A percentile compares a stretch with the other conserved stretches of the same genome.
Conservation (phyloP, 2,329 filamentous ascomycete genomes). For the Sphaerostilbella broomeana region DNA sequence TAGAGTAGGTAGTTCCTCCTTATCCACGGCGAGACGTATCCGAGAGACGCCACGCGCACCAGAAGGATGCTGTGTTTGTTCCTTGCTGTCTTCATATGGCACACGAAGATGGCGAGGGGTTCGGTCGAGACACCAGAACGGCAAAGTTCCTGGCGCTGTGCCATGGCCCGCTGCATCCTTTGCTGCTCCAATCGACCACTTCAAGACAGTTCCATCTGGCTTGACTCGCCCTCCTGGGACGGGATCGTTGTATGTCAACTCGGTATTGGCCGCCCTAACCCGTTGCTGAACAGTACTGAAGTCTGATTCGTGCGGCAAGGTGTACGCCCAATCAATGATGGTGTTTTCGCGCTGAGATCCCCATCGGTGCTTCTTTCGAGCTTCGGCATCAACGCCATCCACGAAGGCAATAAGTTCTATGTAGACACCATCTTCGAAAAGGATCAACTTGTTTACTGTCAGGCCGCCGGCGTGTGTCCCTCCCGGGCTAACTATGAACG, state of each 20-base stretch:
- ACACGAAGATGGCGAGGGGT: constrained; percentile 52
- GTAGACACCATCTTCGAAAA: constrained; percentile 58
- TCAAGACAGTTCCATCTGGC: constrained; percentile 49
- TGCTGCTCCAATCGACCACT: constrained; percentile 51
- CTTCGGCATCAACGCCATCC: constrained; percentile 32
- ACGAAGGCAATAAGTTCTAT: constrained; percentile 61
- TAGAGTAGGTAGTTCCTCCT: constrained; percentile 16
- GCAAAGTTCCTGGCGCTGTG: constrained; percentile 43
- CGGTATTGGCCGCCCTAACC: constrained; percentile 26
- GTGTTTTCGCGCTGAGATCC: constrained; percentile 41
- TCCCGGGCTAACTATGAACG: constrained; percentile 54
- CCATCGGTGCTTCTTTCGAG: constrained; percentile 51
- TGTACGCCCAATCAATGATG: constrained; percentile 57
- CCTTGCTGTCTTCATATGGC: constrained; percentile 30
- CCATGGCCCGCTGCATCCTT: constrained; percentile 20
- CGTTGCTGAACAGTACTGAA: constrained; percentile 33
- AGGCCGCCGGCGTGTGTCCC: constrained; percentile 54
- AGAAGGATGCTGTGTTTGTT: constrained; percentile 39
- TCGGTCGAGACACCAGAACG: constrained; percentile 61
- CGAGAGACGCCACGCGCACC: constrained; percentile 44
- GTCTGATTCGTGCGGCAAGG: constrained; percentile 28
- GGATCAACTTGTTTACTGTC: constrained; percentile 56
- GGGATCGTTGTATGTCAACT: constrained; percentile 42
- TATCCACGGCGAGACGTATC: constrained; percentile 32
- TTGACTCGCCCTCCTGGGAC: constrained; percentile 45